phyloP scores from a whole-genome alignment of 192 early-diverging fungal genomes.

The Coemansia sp. region DNA sequence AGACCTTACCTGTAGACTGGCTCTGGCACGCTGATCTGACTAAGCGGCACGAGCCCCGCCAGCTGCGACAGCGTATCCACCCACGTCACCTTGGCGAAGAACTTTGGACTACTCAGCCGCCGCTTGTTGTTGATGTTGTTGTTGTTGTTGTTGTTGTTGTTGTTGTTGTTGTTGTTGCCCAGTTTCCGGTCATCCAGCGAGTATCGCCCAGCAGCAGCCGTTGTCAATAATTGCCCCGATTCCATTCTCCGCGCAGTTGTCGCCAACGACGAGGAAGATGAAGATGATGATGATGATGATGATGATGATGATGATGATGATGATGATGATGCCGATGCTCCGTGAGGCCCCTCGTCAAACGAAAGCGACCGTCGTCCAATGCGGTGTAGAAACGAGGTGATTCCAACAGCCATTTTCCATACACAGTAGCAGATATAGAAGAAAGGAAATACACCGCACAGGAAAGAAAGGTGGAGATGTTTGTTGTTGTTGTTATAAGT shows the following conservation, averaged over 20 bases:
- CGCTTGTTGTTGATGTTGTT: neutral
- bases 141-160: neutral
- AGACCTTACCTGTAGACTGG: constrained; percentile 42
- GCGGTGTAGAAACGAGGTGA: constrained; percentile 32
- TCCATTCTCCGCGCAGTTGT: neutral
- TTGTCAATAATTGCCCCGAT: neutral
- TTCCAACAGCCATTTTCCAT: neutral
- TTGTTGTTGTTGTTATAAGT: neutral
- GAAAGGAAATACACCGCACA: neutral
- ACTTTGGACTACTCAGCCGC: constrained; percentile 75
- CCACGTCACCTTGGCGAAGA: constrained; percentile 82
- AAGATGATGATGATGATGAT: too few species aligned
- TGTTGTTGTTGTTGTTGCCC: too few species aligned
- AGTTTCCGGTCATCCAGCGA: constrained; percentile 11
- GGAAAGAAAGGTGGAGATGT: neutral
- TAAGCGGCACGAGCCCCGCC: constrained; percentile 64
- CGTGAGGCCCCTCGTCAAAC: constrained; percentile 14
- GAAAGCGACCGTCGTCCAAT: constrained; percentile 28
- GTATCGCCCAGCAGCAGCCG: neutral
- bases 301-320: neutral
- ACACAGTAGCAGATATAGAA: neutral
- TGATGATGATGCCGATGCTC: neutral
- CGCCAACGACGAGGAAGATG: neutral
- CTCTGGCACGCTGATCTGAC: constrained; percentile 71
- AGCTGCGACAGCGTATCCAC: constrained; percentile 72